Conservation (phyloP, 73 alveolate genomes). For the Paraurostyla sp. region DNA sequence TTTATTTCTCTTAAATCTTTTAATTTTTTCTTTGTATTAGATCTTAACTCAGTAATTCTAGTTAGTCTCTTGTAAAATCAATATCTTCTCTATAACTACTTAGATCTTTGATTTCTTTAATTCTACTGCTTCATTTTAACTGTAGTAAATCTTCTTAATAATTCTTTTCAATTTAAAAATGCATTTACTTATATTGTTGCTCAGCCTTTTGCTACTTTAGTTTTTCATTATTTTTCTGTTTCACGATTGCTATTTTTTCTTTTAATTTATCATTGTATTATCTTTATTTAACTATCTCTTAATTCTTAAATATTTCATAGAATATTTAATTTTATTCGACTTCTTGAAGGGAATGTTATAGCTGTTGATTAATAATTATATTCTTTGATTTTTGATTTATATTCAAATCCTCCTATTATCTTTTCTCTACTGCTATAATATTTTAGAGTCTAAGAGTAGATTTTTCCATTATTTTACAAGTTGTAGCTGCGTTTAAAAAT, state of each 20-base stretch:
- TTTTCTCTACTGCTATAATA: not conserved
- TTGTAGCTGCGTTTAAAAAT: not conserved
- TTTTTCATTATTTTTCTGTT: not conserved
- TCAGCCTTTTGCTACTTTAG: not conserved
- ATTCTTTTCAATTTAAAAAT: constrained; percentile 4
- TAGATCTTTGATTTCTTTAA: not conserved
- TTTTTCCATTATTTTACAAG: not conserved
- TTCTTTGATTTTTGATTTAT: constrained; percentile 7
- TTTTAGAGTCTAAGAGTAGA: not conserved
- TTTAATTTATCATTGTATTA: not conserved
- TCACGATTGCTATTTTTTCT: not conserved
- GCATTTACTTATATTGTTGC: not conserved
- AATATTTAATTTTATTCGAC: constrained; percentile 53
- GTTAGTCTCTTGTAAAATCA: not conserved
- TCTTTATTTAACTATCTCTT: not conserved
- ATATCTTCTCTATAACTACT: not conserved
- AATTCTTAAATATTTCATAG: constrained; percentile 49
- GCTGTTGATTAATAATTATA: constrained; percentile 30
- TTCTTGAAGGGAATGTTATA: not conserved
- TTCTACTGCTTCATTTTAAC: constrained; percentile 6
- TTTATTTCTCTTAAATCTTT: not conserved
- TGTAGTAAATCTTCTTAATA: constrained; percentile 9
- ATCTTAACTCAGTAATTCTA: not conserved
- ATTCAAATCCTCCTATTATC: not conserved
- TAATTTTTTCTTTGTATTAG: not conserved